phyloP scores from a whole-genome alignment of 805 yeast species.

The Saccharomycopsis fodiens region DNA sequence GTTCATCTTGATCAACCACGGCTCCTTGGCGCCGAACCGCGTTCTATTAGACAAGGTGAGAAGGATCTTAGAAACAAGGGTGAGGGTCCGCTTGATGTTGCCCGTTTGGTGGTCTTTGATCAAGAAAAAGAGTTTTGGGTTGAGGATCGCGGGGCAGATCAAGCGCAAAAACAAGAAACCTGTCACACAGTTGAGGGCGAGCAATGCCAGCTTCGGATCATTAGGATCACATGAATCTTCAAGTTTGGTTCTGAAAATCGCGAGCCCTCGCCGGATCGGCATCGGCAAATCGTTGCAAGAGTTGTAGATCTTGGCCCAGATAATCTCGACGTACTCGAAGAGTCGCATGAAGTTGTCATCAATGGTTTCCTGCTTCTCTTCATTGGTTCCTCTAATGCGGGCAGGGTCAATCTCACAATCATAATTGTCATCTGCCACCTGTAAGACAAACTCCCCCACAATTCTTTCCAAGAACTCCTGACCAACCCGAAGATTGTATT shows the following conservation, averaged over 20 bases:
- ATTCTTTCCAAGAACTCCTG: slow-evolving; percentile 68
- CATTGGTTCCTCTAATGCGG: slow-evolving; percentile 32
- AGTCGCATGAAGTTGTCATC: slow-evolving; percentile 44
- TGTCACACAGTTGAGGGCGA: slow-evolving; percentile 61
- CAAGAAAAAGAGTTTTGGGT: slow-evolving; percentile 78
- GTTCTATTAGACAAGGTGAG: slow-evolving; percentile 75
- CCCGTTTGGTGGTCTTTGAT: slow-evolving; percentile 67
- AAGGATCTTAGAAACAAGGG: slow-evolving; percentile 71
- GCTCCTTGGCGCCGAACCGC: slow-evolving; percentile 74
- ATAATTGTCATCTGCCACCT: slow-evolving; percentile 42
- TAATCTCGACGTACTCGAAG: slow-evolving; percentile 39
- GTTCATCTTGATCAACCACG: slow-evolving; percentile 68
- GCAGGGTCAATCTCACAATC: slow-evolving; percentile 79
- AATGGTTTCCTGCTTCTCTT: slow-evolving; percentile 34
- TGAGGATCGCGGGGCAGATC: slow-evolving; percentile 85
- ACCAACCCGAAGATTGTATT: slow-evolving; percentile 69
- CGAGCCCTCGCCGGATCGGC: slow-evolving; percentile 56
- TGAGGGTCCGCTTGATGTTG: slow-evolving; percentile 65
- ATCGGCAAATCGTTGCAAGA: slow-evolving; percentile 73
- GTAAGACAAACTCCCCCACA: slow-evolving; percentile 59
- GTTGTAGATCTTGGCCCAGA: slow-evolving; percentile 59
- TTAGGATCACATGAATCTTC: slow-evolving; percentile 54
- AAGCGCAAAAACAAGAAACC: slow-evolving; percentile 80
- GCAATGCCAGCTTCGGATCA: slow-evolving; percentile 32
- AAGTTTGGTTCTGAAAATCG: slow-evolving; percentile 52